Conservation (phyloP, 176 grass and related monocot genomes). For the Carex cristatella region DNA sequence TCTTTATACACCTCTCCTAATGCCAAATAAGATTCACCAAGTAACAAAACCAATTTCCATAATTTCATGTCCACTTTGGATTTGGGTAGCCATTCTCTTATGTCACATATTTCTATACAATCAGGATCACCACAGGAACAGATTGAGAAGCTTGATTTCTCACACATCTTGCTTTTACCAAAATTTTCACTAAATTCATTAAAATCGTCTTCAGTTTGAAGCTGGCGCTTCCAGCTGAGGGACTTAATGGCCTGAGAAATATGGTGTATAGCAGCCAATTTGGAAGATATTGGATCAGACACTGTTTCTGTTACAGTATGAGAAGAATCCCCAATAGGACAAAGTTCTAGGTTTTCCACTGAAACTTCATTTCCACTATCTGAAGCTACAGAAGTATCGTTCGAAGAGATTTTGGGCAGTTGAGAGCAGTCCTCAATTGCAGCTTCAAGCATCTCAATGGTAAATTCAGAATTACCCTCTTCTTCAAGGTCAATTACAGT, state of each 20-base stretch:
- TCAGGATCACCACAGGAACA: constrained; percentile 88
- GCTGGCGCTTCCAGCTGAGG: constrained; percentile 85
- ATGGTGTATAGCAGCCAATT: constrained; percentile 97
- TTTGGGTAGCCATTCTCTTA: constrained; percentile 95
- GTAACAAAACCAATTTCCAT: constrained; percentile 97
- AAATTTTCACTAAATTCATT: constrained; percentile 38
- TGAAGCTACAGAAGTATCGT: constrained; percentile 36
- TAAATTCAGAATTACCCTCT: constrained; percentile 53
- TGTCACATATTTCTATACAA: constrained; percentile 94
- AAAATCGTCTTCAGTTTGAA: constrained; percentile 59
- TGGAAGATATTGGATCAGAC: constrained; percentile 83
- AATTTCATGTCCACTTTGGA: constrained; percentile 90
- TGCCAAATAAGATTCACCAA: constrained; percentile 94
- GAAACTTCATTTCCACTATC: constrained; percentile 28
- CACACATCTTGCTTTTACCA: constrained; percentile 26
- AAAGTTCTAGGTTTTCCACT: constrained; percentile 53
- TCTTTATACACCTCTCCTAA: constrained; percentile 86
- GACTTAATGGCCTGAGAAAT: constrained; percentile 97
- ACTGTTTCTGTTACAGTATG: constrained; percentile 43
- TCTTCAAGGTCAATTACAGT: constrained; percentile 87
- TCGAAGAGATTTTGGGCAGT: background rate
- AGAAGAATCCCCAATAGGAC: constrained; percentile 40
- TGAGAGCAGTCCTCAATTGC: constrained; percentile 3
- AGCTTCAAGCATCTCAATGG: constrained; percentile 40
- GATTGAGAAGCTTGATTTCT: constrained; percentile 65